A percentile compares a stretch with the other conserved stretches of the same genome.
These are phyloP conservation scores for Boletus nobilissimus DNA, from an alignment of 1,284 basidiomycete genomes.

Conservation along the genomic window DNA sequence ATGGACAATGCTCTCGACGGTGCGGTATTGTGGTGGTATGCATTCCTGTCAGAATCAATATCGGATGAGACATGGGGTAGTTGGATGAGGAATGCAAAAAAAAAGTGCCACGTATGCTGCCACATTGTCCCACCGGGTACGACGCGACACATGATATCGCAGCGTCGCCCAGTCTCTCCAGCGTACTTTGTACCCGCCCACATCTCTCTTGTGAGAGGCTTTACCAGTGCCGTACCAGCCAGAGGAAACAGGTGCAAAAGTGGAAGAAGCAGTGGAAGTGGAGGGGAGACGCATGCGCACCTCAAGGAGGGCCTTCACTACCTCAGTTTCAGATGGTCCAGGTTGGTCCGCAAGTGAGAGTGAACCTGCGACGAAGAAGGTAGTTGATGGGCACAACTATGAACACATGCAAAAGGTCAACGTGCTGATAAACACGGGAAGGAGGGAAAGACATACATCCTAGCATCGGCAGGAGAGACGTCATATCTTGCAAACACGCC, in stretches of 20 bases:
- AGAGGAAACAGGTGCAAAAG: slow-evolving; percentile 48
- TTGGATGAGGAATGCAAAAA: slow-evolving; percentile 25
- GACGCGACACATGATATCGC: slow-evolving; percentile 40
- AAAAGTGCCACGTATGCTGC: slow-evolving; percentile 72
- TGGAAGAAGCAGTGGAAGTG: slow-evolving; percentile 48
- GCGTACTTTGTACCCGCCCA: slow-evolving; percentile 68
- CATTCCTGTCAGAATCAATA: slow-evolving; percentile 63
- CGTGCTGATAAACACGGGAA: not conserved
- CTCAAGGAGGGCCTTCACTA: slow-evolving; percentile 72
- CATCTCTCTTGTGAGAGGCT: slow-evolving; percentile 42
- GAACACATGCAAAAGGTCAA: not conserved
- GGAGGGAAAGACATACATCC: slow-evolving; percentile 53
- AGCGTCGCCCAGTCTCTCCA: slow-evolving; percentile 56
- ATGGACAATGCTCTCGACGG: slow-evolving; percentile 56
- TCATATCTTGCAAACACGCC: slow-evolving; percentile 35
- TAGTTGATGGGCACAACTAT: slow-evolving; percentile 69
- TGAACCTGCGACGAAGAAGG: slow-evolving; percentile 52
- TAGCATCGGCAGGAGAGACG: slow-evolving; percentile 46
- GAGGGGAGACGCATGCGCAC: slow-evolving; percentile 65
- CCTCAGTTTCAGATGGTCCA: slow-evolving; percentile 55
- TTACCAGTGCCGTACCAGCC: slow-evolving; percentile 50
- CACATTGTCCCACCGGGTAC: slow-evolving; percentile 65
- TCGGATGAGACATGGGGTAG: not conserved
- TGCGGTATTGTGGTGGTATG: slow-evolving; percentile 65
- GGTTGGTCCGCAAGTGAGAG: slow-evolving; percentile 33